A percentile compares a stretch with the other conserved stretches of the same genome.
phyloP scores from a whole-genome alignment of 257 asterid species.

The Primulina tabacum region DNA sequence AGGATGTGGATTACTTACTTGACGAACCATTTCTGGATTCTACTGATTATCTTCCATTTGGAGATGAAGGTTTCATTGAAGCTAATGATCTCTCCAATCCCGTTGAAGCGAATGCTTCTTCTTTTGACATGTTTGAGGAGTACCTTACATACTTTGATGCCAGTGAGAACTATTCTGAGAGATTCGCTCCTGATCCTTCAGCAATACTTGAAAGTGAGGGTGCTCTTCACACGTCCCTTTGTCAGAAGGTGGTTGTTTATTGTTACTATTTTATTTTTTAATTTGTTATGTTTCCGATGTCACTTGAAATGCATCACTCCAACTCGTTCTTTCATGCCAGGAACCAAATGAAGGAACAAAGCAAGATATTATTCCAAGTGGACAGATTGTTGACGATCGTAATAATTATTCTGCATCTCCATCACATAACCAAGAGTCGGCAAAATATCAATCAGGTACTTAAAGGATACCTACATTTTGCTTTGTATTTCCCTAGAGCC shows the following conservation, averaged over 20 bases:
- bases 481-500: neutral
- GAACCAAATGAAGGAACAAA: constrained; percentile 34
- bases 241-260: constrained; percentile 40
- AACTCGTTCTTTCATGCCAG: constrained; percentile 34
- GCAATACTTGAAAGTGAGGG: constrained; percentile 38
- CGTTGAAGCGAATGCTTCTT: constrained; percentile 37
- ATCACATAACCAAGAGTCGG: constrained; percentile 35
- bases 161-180: constrained; percentile 32
- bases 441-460: constrained; percentile 51
- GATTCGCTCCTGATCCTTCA: constrained; percentile 44
- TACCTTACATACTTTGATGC: constrained; percentile 66
- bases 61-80: constrained; percentile 61
- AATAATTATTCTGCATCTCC: constrained; percentile 34
- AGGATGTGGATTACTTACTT: constrained; percentile 52
- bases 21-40: constrained; percentile 61
- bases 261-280: constrained; percentile 7
- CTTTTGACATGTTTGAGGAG: constrained; percentile 59
- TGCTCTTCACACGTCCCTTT: constrained; percentile 26
- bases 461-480: neutral
- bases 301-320: constrained; percentile 10
- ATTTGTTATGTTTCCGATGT: neutral
- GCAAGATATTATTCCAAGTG: constrained; percentile 28
- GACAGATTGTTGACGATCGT: constrained; percentile 24
- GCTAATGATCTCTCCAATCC: constrained; percentile 66
- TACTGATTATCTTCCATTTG: constrained; percentile 38